Conservation (phyloP, 306 rosid genomes). For the Coriaria nepalensis region DNA sequence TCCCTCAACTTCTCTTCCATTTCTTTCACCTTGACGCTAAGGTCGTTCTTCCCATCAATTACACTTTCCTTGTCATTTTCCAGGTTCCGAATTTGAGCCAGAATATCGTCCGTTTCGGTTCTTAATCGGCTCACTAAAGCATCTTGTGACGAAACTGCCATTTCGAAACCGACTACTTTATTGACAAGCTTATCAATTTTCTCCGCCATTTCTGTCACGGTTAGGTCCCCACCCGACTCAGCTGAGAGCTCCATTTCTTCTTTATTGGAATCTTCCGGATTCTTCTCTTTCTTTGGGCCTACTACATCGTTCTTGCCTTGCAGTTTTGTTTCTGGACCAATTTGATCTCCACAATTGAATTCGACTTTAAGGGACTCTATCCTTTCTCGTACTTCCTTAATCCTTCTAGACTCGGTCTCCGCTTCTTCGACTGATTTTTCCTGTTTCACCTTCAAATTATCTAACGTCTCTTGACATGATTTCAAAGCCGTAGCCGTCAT, state of each 20-base stretch:
- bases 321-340: conserved; percentile 8
- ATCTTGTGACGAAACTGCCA: conserved; percentile 57
- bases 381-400: conserved; percentile 36
- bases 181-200: conserved; percentile 73
- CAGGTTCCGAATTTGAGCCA: conserved; percentile 40
- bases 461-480: conserved; percentile 68
- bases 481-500: conserved; percentile 77
- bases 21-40: conserved; percentile 40
- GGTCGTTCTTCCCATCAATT: conserved; percentile 29
- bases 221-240: conserved; percentile 29
- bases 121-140: conserved; percentile 52
- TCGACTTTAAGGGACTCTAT: conserved; percentile 41
- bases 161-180: conserved; percentile 65
- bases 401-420: conserved; percentile 36
- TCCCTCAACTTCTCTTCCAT: conserved; percentile 46
- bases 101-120: conserved; percentile 60
- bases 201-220: conserved; percentile 71
- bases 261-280: conserved; percentile 18
- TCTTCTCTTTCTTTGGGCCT: conserved; percentile 14
- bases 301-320: conserved; percentile 17
- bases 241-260: conserved; percentile 37
- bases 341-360: conserved; percentile 23
- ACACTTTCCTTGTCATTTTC: conserved; percentile 51
- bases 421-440: conserved; percentile 53
- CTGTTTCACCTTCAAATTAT: conserved; percentile 44